A percentile compares a stretch with the other conserved stretches of the same genome.
phyloP scores from a whole-genome alignment of 768 basidiomycete genomes.

The Boletus barrowsii region DNA sequence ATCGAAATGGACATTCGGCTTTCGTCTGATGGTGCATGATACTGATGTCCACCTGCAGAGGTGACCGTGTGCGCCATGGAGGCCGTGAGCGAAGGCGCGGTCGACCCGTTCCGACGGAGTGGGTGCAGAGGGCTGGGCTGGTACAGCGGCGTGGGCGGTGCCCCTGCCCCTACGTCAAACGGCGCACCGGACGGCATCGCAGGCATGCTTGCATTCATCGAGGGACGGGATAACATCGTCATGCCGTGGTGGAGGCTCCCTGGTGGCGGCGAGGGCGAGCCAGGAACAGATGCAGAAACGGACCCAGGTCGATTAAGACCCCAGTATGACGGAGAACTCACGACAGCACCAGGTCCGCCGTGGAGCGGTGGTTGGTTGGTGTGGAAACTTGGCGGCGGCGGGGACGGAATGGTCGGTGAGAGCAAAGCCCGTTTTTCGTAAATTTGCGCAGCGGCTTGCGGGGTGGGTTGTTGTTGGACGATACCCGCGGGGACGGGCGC shows the following conservation, averaged over 20 bases:
- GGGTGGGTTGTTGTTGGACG: conserved; percentile 52
- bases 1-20: conserved; percentile 82
- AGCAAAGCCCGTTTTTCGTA: conserved; percentile 43
- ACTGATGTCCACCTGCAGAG: too few relatives aligned
- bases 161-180: neutral
- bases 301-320: too few relatives aligned
- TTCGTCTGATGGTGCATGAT: conserved; percentile 44
- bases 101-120: conserved; percentile 16
- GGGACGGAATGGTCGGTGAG: conserved; percentile 40
- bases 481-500: conserved; percentile 32
- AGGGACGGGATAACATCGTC: neutral
- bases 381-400: conserved; percentile 42
- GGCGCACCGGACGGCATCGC: neutral
- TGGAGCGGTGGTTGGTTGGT: conserved; percentile 23
- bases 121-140: conserved; percentile 30
- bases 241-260: conserved; percentile 4
- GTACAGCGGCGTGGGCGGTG: conserved; percentile 15
- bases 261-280: conserved; percentile 36
- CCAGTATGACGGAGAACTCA: too few relatives aligned
- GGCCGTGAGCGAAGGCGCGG: conserved; percentile 21
- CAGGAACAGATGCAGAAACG: conserved; percentile 18
- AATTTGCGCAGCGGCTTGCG: conserved; percentile 33
- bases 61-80: neutral
- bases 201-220: neutral
- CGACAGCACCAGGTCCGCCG: conserved; percentile 15